Evolutionary conservation across 306 rosid genomes (phyloP), one percentile per base, ranked within the genome.

Genomic region (Cicer arietinum): DNA sequence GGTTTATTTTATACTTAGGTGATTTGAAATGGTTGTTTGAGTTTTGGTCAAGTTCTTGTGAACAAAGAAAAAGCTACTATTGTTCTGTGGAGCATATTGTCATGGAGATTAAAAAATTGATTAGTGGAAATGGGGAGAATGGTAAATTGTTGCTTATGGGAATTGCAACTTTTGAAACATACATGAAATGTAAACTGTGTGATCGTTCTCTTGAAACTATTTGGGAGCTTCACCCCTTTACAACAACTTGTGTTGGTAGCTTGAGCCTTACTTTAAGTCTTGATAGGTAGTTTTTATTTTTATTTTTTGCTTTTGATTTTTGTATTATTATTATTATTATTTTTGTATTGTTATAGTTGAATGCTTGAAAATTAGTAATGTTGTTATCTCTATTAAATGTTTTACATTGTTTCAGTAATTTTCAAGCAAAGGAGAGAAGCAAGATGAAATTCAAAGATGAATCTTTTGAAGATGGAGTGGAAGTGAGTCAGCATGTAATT

Each of bases 151-250:
- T 90, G 82, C 89, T 88, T 57, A 69, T 92, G 87, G 97, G 97
- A 13, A 62, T 85, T 85, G 82, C 97, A 74, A 90, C 81, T 47
- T 85, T 90, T 53, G 89, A 85, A 17, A 74, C 90, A 10, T 92
- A 87, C 84, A 83, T 82, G 85, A 92, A 81, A 76, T 84, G 90
- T 66, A 92, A 90, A 67, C 74, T 76, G 6, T 89, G 88, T 45
- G 83, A 83, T 37, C 94, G 93, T 46, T 90, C 97, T 37, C 74
- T 92, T 17, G 96, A 92, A 81, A 42, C 86, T 44, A 69, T 92
- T 51, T 92, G 90, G 97, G 91, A 90, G 64, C 97, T 92, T 74
- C 90, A 90, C 30, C 96, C 97, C 56, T 85, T 88, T 14, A 81
- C 86, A 2, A 79, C 88, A 2, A 69, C 84, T 79, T 94, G 92